Evolutionary conservation across 768 basidiomycete species (phyloP).

Genomic region (Sporobolomyces roseus): DNA sequence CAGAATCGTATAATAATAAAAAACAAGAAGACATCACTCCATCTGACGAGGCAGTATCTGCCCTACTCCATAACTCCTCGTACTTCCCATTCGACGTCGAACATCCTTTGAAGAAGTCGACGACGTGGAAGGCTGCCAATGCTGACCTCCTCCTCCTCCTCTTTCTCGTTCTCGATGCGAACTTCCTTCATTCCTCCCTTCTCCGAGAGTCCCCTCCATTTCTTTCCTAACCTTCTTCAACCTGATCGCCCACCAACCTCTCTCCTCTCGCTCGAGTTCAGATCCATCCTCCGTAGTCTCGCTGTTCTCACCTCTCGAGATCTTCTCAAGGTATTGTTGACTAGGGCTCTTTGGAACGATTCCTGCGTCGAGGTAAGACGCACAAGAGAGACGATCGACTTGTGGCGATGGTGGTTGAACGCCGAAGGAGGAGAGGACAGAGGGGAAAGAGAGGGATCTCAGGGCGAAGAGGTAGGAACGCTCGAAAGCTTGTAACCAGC

Average conservation of each 20-base stretch:
- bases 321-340: constrained; percentile 53
- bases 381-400: constrained; percentile 1
- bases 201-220: constrained; percentile 13
- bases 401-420: not conserved
- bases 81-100: no score
- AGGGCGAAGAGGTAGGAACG: constrained; percentile 57
- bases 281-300: constrained; percentile 2
- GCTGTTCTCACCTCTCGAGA: constrained; percentile 46
- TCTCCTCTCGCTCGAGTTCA: constrained; percentile 61
- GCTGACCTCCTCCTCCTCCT: not conserved
- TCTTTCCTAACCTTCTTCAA: constrained; percentile 58
- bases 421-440: constrained; percentile 8
- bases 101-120: no score
- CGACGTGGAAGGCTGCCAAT: not conserved
- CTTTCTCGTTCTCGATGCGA: no score
- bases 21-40: no score
- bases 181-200: not conserved
- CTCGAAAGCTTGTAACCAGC: constrained; percentile 59
- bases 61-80: no score
- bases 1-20: no score
- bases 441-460: constrained; percentile 53
- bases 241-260: constrained; percentile 68
- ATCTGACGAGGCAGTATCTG: no score
- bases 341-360: constrained; percentile 70
- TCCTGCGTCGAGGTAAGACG: constrained; percentile 40